Percentiles rank a stretch among this genome's conserved stretches.
These are phyloP conservation scores for Catunica adiposa DNA, from an alignment of 2,329 filamentous ascomycete genomes.

Conservation along the genomic window DNA sequence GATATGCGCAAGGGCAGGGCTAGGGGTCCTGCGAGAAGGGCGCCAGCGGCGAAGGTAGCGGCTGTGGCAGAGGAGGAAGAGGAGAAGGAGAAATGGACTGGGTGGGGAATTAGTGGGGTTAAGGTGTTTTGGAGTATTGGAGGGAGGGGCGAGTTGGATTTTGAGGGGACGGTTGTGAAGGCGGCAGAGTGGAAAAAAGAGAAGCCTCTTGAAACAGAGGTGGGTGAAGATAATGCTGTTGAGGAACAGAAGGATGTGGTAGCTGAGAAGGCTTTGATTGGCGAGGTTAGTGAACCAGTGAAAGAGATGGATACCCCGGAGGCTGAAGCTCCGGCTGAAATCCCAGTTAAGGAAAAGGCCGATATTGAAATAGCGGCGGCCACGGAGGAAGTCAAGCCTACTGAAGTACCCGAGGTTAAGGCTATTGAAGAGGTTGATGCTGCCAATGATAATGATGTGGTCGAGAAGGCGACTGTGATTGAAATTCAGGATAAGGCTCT, in stretches of 20 bases:
- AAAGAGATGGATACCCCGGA: background rate
- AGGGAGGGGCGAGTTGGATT: slow-evolving; percentile 28
- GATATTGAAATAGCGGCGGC: no score
- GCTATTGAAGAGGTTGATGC: no score
- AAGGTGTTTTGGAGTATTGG: slow-evolving; percentile 37
- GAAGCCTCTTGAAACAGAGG: background rate
- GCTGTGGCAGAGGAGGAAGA: slow-evolving; percentile 22
- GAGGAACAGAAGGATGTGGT: background rate
- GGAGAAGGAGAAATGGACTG: slow-evolving; percentile 20
- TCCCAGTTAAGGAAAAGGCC: background rate
- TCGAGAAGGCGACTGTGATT: no score
- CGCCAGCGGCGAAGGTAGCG: slow-evolving; percentile 36
- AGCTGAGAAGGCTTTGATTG: background rate
- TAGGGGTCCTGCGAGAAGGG: slow-evolving; percentile 66
- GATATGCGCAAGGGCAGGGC: slow-evolving; percentile 87
- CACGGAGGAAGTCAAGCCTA: no score
- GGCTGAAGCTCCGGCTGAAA: background rate
- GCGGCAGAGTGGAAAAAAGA: background rate
- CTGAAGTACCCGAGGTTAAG: no score
- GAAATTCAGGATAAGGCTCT: no score
- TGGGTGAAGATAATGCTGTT: background rate
- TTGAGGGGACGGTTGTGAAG: slow-evolving; percentile 23
- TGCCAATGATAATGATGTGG: no score
- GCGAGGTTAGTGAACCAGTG: no score
- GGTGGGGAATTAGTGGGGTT: slow-evolving; percentile 30